A percentile compares a stretch with the other conserved stretches of the same genome.
These are phyloP conservation scores for Globisporangium cystogenes DNA, from an alignment of 352 stramenopile species.

Conservation along the genomic window DNA sequence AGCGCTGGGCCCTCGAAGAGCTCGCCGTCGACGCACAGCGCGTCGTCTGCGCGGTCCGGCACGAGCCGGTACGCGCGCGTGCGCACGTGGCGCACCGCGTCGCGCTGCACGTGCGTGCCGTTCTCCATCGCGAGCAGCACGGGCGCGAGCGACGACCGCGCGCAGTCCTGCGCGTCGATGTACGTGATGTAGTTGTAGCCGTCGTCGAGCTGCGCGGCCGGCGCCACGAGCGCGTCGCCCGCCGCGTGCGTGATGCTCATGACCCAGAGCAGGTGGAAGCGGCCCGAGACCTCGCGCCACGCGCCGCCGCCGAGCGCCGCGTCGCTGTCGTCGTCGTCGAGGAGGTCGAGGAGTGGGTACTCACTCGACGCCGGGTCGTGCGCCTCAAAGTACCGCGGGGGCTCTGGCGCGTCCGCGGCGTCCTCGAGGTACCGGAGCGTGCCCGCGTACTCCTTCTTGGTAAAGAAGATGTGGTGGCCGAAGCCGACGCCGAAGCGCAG, in stretches of 20 bases:
- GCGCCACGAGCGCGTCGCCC: conserved; percentile 41
- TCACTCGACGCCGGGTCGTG: conserved; percentile 23
- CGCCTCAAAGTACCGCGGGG: conserved; percentile 29
- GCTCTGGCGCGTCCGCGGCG: conserved; percentile 9
- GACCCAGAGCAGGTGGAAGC: conserved; percentile 57
- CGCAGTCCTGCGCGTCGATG: conserved; percentile 25
- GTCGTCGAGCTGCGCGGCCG: conserved; percentile 41
- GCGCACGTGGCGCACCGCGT: conserved; percentile 34
- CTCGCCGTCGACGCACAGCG: conserved; percentile 62
- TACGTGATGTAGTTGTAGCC: conserved; percentile 61
- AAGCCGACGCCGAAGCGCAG: conserved; percentile 63
- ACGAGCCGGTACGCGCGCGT: conserved; percentile 56
- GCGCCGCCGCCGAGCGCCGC: conserved; percentile 15
- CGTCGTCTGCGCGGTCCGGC: conserved; percentile 27
- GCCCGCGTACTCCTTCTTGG: conserved; percentile 43
- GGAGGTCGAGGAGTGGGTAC: conserved; percentile 38
- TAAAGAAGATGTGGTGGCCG: conserved; percentile 50
- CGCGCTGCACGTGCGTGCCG: conserved; percentile 38
- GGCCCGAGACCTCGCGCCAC: conserved; percentile 42
- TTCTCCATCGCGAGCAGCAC: conserved; percentile 50
- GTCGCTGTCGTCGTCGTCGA: conserved; percentile 16
- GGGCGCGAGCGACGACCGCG: conserved; percentile 28
- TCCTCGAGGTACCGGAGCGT: conserved; percentile 63
- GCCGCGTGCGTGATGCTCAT: conserved; percentile 61
- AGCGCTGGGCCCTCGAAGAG: conserved; percentile 37